A percentile compares a stretch with the other conserved stretches of the same genome.
phyloP scores from a whole-genome alignment of 177 flowering plant species.

The Vitis hybrid region DNA sequence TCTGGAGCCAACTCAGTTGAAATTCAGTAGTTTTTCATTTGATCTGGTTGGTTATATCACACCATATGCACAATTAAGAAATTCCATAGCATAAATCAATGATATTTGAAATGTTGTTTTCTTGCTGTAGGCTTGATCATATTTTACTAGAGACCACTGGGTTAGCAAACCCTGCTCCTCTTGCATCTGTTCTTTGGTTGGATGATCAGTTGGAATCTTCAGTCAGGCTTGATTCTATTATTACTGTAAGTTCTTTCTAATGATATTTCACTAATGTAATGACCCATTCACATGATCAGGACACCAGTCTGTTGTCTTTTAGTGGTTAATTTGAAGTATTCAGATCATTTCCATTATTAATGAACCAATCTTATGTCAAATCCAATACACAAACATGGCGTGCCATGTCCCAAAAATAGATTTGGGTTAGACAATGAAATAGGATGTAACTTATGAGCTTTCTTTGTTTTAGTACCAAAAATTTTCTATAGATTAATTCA shows the following conservation, averaged over 20 bases:
- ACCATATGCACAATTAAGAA: not conserved
- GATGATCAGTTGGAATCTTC: slow-evolving; percentile 94
- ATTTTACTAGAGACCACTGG: slow-evolving; percentile 95
- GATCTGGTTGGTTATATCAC: not conserved
- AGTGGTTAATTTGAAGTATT: too few relatives aligned
- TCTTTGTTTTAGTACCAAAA: too few relatives aligned
- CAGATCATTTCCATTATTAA: too few relatives aligned
- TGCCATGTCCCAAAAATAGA: too few relatives aligned
- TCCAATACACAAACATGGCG: too few relatives aligned
- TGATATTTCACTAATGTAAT: not conserved
- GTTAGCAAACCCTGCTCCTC: slow-evolving; percentile 94
- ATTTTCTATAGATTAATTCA: too few relatives aligned
- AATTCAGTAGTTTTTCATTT: not conserved
- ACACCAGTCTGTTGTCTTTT: too few relatives aligned
- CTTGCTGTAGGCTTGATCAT: slow-evolving; percentile 74
- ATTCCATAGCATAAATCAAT: not conserved
- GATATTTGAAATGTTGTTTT: slow-evolving; percentile 2
- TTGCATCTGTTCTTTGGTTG: slow-evolving; percentile 97
- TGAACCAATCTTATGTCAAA: too few relatives aligned
- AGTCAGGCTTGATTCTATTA: slow-evolving; percentile 84
- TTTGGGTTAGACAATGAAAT: too few relatives aligned
- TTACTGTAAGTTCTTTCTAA: slow-evolving; percentile 50
- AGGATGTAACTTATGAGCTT: too few relatives aligned
- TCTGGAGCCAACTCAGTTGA: not conserved
- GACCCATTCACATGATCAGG: not conserved